Evolutionary conservation across 495 filamentous ascomycete genomes (phyloP), one percentile per base, ranked within the genome.

Genomic region (Trichoderma reesei): DNA sequence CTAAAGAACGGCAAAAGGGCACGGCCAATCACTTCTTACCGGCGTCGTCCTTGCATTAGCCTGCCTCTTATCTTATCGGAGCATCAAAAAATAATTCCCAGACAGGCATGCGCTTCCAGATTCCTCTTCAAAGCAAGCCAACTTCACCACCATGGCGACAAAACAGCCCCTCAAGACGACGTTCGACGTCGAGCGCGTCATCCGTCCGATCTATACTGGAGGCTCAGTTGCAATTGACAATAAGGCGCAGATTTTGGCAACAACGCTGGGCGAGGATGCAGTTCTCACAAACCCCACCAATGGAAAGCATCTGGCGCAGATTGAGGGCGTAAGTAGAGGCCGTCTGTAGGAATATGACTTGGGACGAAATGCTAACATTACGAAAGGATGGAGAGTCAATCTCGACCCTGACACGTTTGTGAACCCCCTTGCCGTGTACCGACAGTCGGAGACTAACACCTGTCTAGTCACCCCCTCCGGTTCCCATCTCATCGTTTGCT

Each of bases 181-280:
- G 46, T 99, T 96, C 72, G 88, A 92, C 73, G 83, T 88, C 63
- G 79, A 79, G 66, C 84, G 86, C 65, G 86, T 88, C 33, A 90
- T 99, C 54, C 90, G 91, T 68, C 95, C 94, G 41, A 91, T 97
- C 54, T 96, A 93, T 73, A 95, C 92, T 37, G 93, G 94, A 64
- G 94, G 94, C 60, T 87, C 86, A 69, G 88, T 93, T 67, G 86
- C 90, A 42, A 82, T 98, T 51, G 90, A 92, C 79, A 80, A 84
- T 74, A 85, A 83, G 75, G 93, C 92, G 44, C 85, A 86, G 67
- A 82, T 98, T 63, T 82, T 99, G 60, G 92, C 90, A 31, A 90
- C 91, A 31, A 92, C 90, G 42, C 74, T 96, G 13, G 90, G 87
- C 31, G 94, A 99, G 72, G 90, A 96, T 82, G 92, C 85, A 26